Percentiles rank a stretch among this genome's conserved stretches.
Conservation (phyloP, 768 basidiomycete genomes). For the Collybiopsis confluens region DNA sequence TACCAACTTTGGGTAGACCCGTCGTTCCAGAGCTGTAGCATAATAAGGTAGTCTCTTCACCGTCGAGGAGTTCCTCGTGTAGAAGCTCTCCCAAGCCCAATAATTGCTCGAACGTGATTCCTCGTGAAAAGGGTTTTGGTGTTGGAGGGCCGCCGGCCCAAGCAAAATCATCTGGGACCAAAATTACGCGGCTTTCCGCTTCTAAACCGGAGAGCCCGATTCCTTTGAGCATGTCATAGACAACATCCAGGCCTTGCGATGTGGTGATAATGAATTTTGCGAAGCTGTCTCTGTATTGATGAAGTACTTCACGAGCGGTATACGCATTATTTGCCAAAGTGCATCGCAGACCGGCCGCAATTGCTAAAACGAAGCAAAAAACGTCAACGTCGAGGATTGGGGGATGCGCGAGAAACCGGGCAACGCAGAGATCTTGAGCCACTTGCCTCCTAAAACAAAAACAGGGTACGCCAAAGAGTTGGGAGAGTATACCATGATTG, state of each 20-base stretch:
- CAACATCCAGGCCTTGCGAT: conserved; percentile 53
- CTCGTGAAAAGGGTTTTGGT: conserved; percentile 20
- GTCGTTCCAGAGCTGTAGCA: conserved; percentile 69
- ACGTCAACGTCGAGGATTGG: background rate
- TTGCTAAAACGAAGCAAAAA: conserved; percentile 13
- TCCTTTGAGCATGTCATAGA: conserved; percentile 46
- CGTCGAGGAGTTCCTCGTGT: conserved; percentile 54
- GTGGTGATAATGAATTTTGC: conserved; percentile 62
- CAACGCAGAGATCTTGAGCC: too few relatives aligned
- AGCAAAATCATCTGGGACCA: conserved; percentile 42
- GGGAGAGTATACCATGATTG: conserved; percentile 47
- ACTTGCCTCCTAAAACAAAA: conserved; percentile 29
- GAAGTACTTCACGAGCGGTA: conserved; percentile 45
- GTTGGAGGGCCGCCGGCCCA: conserved; percentile 41
- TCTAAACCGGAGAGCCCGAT: conserved; percentile 25
- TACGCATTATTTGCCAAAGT: conserved; percentile 55
- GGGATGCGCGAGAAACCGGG: too few relatives aligned
- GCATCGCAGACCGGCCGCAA: conserved; percentile 50
- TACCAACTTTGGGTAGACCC: conserved; percentile 64
- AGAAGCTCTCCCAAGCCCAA: conserved; percentile 43
- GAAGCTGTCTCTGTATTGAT: conserved; percentile 63
- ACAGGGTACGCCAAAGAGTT: conserved; percentile 53
- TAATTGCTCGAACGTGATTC: conserved; percentile 43
- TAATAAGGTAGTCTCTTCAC: conserved; percentile 55
- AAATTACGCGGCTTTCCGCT: conserved; percentile 49